These are phyloP conservation scores for Apostasia ramifera DNA, from an alignment of 106 monocot genomes.

Conservation along the genomic window DNA sequence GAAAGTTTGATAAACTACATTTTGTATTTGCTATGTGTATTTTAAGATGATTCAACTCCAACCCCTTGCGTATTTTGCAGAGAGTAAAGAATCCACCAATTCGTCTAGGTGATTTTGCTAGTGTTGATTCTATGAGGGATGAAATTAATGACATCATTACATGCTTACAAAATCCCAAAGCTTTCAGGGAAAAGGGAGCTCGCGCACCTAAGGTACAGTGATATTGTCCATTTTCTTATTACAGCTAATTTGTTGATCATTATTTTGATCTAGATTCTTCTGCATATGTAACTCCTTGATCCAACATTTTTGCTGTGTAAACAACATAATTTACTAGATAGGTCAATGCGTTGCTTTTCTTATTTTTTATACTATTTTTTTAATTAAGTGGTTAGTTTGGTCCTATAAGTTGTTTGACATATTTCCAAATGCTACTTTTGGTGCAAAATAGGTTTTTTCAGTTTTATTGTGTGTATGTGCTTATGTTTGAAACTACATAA, in stretches of 20 bases:
- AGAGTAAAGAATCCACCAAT: constrained; percentile 91
- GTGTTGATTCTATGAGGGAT: constrained; percentile 84
- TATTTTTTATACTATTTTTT: no score
- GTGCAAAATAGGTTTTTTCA: no score
- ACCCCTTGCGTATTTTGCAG: constrained; percentile 24
- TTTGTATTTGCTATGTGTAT: neutral
- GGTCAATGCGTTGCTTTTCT: no score
- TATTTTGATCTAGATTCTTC: no score
- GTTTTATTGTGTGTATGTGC: no score
- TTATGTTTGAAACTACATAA: no score
- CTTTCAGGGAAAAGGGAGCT: constrained; percentile 82
- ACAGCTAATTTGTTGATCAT: neutral
- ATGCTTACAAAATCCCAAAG: constrained; percentile 72
- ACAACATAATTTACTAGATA: no score
- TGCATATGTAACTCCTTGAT: no score
- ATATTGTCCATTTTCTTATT: neutral
- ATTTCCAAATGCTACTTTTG: no score
- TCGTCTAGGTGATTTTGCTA: constrained; percentile 63
- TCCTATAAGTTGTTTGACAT: no score
- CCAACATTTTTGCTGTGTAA: no score
- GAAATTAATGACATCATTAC: constrained; percentile 88
- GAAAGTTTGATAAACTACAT: neutral
- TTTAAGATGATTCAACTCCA: neutral
- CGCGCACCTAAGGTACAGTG: constrained; percentile 67
- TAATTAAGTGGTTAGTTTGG: no score